Evolutionary conservation across 352 stramenopile genomes (phyloP).

Genomic region (Pythium utonaiense): DNA sequence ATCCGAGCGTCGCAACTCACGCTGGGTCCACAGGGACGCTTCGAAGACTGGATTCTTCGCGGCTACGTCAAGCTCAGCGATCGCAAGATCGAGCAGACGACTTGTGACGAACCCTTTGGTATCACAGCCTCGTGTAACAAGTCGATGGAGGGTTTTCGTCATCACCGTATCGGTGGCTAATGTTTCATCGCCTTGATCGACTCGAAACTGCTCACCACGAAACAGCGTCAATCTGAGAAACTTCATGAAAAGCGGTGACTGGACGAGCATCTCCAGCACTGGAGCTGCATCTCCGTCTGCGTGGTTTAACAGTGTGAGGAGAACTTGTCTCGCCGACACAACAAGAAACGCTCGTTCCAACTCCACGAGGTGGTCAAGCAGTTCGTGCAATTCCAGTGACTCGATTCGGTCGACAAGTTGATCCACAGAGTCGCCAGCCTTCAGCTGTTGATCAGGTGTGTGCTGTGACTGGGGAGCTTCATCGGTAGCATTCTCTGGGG

Average conservation of each 20-base stretch:
- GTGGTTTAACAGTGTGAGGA: slow-evolving; percentile 4
- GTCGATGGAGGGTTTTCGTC: not conserved
- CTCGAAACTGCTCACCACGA: slow-evolving; percentile 44
- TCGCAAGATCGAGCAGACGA: slow-evolving; percentile 42
- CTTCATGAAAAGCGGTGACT: slow-evolving; percentile 26
- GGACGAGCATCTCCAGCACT: not conserved
- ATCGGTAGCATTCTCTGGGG: not conserved
- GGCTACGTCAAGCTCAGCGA: slow-evolving; percentile 62
- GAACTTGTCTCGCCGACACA: slow-evolving; percentile 9
- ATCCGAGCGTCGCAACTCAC: slow-evolving; percentile 52
- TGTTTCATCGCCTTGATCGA: not conserved
- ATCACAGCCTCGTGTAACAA: not conserved
- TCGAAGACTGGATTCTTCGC: slow-evolving; percentile 46
- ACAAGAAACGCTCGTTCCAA: slow-evolving; percentile 17
- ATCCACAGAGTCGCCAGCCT: not conserved
- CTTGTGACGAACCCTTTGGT: not conserved
- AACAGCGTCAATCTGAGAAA: slow-evolving; percentile 52
- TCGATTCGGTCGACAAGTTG: slow-evolving; percentile 5
- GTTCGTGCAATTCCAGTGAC: slow-evolving; percentile 8
- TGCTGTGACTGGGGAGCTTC: not conserved
- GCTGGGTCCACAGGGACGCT: slow-evolving; percentile 75
- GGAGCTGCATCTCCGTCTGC: not conserved
- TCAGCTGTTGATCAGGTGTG: not conserved
- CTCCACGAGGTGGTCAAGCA: slow-evolving; percentile 13
- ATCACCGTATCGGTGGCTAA: not conserved